Base-by-base conservation (phyloP, 2,329 filamentous ascomycete genomes). In the Ophiostoma fasciatum region DNA sequence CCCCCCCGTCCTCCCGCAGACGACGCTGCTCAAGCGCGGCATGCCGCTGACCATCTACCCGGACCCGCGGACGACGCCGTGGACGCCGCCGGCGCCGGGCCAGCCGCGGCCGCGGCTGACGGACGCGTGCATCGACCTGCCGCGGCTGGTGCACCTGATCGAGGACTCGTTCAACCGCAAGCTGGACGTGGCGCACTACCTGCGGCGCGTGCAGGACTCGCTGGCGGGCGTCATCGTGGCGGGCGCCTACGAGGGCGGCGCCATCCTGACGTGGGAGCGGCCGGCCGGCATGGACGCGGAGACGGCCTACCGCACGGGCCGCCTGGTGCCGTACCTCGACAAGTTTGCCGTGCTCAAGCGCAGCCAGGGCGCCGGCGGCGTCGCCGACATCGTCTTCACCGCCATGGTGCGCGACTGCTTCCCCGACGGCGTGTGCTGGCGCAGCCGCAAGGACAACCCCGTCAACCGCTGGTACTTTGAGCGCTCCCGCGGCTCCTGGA, bases 381-480 rank as follows among this genome's bases (percentile, higher is more conserved):
- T 96, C 4, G 88, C 90, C 2, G 90, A 98, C 51, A 80, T 96
- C 27, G 81, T 98, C 7, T 98, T 96, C 60, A 94, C 92, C 43
- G 79, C 85, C 23, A 93, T 98, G 82, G 83, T 94, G 5, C 71
- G 82, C 20, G 75, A 78, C 15, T 94, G 87, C 48, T 92, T 96
- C 46, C 87, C 87, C 0, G 59, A 73, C 3, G 90, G 90, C 1
- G 82, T 96, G 2, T 92, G 87, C 51, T 98, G 90, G 90, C 68
- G 87, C 38, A 92, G 82, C 52, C 67, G 90, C 35, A 80, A 79
- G 50, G 74, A 87, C 52, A 96, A 98, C 51, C 88, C 87, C 0
- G 90, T 98, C 5, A 98, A 98, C 53, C 94, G 94, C 54, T 98
- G 90, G 90, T 98, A 98, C 55, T 94, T 96, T 58, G 90, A 98